Conservation (phyloP, 1,284 basidiomycete genomes). For the Trametes hirsuta region DNA sequence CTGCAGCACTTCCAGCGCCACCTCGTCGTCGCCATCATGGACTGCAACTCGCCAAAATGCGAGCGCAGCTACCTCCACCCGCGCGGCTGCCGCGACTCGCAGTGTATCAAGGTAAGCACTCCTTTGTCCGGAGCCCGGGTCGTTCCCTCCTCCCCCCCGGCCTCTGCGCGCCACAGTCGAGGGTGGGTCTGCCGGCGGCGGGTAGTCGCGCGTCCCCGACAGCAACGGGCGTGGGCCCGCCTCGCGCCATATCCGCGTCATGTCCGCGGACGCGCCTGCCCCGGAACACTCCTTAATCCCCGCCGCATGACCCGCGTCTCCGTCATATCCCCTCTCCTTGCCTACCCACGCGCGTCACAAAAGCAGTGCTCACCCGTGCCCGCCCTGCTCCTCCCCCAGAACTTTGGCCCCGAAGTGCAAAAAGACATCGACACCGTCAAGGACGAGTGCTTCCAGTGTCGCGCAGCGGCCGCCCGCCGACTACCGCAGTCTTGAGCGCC, state of each 20-base stretch:
- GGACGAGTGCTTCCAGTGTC: slow-evolving; percentile 44
- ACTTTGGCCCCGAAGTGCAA: slow-evolving; percentile 44
- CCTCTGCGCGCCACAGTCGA: too few relatives aligned
- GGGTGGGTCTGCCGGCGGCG: too few relatives aligned
- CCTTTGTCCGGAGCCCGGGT: not conserved
- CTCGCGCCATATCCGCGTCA: too few relatives aligned
- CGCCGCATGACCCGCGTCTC: not conserved
- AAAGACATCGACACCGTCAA: slow-evolving; percentile 43
- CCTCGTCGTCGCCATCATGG: slow-evolving; percentile 66
- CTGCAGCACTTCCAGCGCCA: slow-evolving; percentile 74
- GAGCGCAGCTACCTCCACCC: slow-evolving; percentile 66
- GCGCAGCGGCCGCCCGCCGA: slow-evolving; percentile 38
- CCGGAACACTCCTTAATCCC: not conserved
- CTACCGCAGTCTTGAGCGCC: slow-evolving; percentile 30
- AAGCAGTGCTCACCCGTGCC: not conserved
- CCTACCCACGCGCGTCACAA: too few relatives aligned
- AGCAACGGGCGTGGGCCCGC: too few relatives aligned
- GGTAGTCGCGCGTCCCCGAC: not conserved
- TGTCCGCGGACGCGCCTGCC: not conserved
- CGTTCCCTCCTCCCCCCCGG: not conserved
- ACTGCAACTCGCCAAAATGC: slow-evolving; percentile 64
- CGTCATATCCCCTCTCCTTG: not conserved
- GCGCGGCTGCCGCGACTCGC: slow-evolving; percentile 50
- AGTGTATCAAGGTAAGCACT: slow-evolving; percentile 52
- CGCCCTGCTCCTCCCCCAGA: slow-evolving; percentile 26